phyloP scores from a whole-genome alignment of 371 early-diverging fungal species.

The Actinomortierella ambigua region DNA sequence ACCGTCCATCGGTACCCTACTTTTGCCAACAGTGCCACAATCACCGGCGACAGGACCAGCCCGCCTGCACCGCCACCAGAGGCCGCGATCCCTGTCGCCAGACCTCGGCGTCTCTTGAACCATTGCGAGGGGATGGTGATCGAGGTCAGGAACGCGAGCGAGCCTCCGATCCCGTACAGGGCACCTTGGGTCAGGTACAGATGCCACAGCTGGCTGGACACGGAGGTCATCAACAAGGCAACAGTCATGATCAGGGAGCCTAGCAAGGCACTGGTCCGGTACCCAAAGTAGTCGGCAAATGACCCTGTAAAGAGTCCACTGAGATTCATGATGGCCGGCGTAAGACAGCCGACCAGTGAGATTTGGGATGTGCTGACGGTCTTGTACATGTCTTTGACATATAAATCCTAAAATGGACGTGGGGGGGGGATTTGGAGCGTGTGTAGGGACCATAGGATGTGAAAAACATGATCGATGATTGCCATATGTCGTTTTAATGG shows the following conservation, averaged over 20 bases:
- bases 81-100: conserved; percentile 78
- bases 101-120: conserved; percentile 68
- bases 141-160: conserved; percentile 66
- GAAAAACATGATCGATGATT: no score
- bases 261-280: conserved; percentile 57
- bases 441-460: no score
- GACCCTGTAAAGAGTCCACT: conserved; percentile 65
- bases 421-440: no score
- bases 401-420: conserved; percentile 28
- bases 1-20: conserved; percentile 39
- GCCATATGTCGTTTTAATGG: no score
- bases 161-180: conserved; percentile 64
- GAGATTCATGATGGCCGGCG: conserved; percentile 49
- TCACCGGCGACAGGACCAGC: conserved; percentile 54
- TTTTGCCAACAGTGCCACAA: conserved; percentile 46
- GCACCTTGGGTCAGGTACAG: conserved; percentile 73
- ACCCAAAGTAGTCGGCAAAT: conserved; percentile 64
- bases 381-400: conserved; percentile 24
- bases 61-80: conserved; percentile 73
- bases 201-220: conserved; percentile 53
- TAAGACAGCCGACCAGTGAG: conserved; percentile 60
- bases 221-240: conserved; percentile 28
- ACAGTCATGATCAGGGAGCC: conserved; percentile 52
- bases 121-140: conserved; percentile 73
- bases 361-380: conserved; percentile 36